phyloP scores from a whole-genome alignment of 345 rosid species.

The Carallia brachiata region DNA sequence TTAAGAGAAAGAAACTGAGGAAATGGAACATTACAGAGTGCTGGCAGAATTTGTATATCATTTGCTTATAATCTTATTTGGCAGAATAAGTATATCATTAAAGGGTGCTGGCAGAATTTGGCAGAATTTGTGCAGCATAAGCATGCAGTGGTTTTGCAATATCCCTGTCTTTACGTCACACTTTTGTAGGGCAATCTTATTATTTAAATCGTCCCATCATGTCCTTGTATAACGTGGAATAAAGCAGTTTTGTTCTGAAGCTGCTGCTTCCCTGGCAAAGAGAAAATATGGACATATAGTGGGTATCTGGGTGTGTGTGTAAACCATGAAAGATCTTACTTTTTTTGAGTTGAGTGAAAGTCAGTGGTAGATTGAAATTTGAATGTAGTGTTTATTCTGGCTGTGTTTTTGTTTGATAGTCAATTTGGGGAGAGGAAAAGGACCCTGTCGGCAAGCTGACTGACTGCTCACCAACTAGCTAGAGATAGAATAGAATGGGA shows the following conservation, averaged over 20 bases:
- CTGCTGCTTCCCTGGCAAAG: too few species aligned
- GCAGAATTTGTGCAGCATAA: neutral
- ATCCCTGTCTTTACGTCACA: neutral
- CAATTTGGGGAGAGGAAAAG: slow-evolving; percentile 21
- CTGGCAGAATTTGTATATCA: neutral
- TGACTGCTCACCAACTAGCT: slow-evolving; percentile 46
- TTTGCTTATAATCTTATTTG: neutral
- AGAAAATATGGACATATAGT: too few species aligned
- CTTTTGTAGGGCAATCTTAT: slow-evolving; percentile 3
- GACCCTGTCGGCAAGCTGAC: slow-evolving; percentile 29
- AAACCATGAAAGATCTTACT: neutral
- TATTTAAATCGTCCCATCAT: neutral
- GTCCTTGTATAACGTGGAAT: neutral
- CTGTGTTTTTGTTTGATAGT: slow-evolving; percentile 20
- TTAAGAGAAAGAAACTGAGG: neutral
- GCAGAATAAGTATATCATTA: neutral
- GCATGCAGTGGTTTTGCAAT: slow-evolving; percentile 7
- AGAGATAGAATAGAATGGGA: neutral
- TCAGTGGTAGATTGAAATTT: neutral
- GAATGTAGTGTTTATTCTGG: slow-evolving; percentile 4
- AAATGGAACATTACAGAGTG: neutral
- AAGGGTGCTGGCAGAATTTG: neutral
- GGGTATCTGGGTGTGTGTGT: too few species aligned
- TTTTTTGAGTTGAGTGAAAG: neutral
- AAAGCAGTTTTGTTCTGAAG: slow-evolving; percentile 5